Evolutionary conservation across 1,284 basidiomycete species (phyloP), one percentile per base, ranked within the genome.

Genomic region (Phenoliferia sp.): DNA sequence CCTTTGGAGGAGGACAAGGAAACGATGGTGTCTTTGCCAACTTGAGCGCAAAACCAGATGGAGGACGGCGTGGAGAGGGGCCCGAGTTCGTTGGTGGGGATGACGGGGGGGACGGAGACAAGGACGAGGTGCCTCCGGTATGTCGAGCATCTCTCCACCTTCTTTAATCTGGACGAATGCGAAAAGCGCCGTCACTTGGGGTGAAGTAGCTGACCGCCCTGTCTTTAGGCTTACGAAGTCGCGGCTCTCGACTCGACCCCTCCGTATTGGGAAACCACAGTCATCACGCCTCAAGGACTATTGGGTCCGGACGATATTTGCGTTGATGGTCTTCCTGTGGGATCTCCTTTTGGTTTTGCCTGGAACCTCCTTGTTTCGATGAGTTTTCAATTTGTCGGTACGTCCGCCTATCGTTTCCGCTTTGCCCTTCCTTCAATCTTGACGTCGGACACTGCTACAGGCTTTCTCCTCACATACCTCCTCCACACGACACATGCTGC

Each of bases 11-110:
- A 1, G 93, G 93, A 0, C 85, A 83, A 12, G 87, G 90, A 56
- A 94, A 95, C 75, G 94, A 96, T 75, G 95, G 95, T 17, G 94
- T 99, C 6, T 99, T 98, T 79, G 88, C 90, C 56, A 99, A 99
- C 77, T 87, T 99, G 44, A 88, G 86, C 69, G 96, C 95, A 0
- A 95, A 97, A 78, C 94, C 95, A 0, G 83, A 83, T 50, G 73
- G 69, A 80, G 62, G 77, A 80, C 5, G 54, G 15, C 54, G n/a
- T 2, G 78, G 83, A 33, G 78, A 83, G 26, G 79, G 85, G 32
- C 80, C 73, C 52, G 81, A 81, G 29, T 83, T 83, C 10, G 72
- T 76, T 16, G 69, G 84, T 83, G 80, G 90, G 32, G 80, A 88
- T 9, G 85, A 87, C 61, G 86, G 81, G 85, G 79, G 77, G 33